Base-by-base conservation (phyloP, 2,329 filamentous ascomycete species). In the Aspergillus latus region DNA sequence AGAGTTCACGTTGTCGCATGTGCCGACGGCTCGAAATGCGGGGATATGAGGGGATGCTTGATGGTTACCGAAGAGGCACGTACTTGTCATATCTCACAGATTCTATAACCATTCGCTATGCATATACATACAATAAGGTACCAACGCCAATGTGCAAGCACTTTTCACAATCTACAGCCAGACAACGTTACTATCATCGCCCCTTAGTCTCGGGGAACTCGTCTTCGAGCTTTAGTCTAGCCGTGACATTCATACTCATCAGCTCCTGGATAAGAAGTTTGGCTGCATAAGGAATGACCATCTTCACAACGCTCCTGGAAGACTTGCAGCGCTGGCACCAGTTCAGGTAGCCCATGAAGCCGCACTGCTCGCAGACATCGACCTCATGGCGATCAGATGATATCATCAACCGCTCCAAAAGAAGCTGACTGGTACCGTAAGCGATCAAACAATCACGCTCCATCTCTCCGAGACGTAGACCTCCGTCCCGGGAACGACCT, bases 171-270 rank as follows among this genome's bases (percentile, higher is more conserved):
- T 37, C 42, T 36, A 8, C 15, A 47, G 36, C 6, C 16, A 45
- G 32, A n/a, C 36, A 47, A 40, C 11, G 39, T 21, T 21, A 21
- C 6, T 7, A 21, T 29, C 36, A 76, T 49, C 66, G 66, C 29
- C 73, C 74, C 62, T 70, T 73, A 39, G 65, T 68, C 56, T 76
- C 73, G 4, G 92, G 92, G 73, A 99, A 99, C 76, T 97, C 91
- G 71, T 99, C 94, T 67, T 91, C 91, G 63, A 99, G 77, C 78
- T 93, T 90, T 76, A 99, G 79, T 56, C 89, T 83, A 58, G 96
- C 93, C 60, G 92, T 89, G n/a, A 99, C 91, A 73, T 99, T 99
- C 94, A 99, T 99, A 73, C 91, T 96, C 69, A 96, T 88, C 68
- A 99, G 76, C 77, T 99, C 94, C 78, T 99, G 94, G 48, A 97